Evolutionary conservation across 1,139 yeast genomes (phyloP), one percentile per base, ranked within the genome.

Genomic region (Diutina sp.): DNA sequence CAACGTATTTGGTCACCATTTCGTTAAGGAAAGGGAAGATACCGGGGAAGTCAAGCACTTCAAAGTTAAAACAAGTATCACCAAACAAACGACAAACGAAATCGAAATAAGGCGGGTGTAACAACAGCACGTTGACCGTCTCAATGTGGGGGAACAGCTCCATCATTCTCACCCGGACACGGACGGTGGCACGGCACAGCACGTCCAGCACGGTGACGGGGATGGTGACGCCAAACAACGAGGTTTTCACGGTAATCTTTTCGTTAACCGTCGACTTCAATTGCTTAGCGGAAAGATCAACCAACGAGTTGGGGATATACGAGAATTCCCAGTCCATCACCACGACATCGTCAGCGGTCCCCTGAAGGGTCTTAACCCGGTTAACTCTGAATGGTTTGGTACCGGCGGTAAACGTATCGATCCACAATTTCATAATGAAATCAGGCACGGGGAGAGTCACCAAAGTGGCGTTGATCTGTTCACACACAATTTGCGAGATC

Each of bases 271-370:
- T 83, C 66, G 83, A 88, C 66, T 85, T 88, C 70, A 86, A 69
- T 69, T 93, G 98, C n/a, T 91, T 88, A 47, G 83, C 81, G 59
- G 89, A 89, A 63, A 90, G 74, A 69, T 93, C 99, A 55, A 86
- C 85, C 57, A 82, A 71, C 55, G 90, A 89, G 69, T 89, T 89
- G n/a, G 99, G 99, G 50, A 90, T 87, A 71, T 90, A 89, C 1
- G 96, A 84, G 57, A 87, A 74, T 56, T 85, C 84, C 96, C 96
- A 93, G 74, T 93, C 96, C 97, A 95, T 90, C 55, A 93, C 97
- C 16, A 91, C 96, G 58, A 93, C 85, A 66, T 91, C 97, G 60
- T 87, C 88, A 38, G 83, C 85, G 28, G 97, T 91, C 59, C 93
- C 90, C 55, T 85, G 87, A 64, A 90, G 80, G 1, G 97, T 89